Percentiles rank a stretch among this genome's conserved stretches.
Evolutionary conservation across 495 filamentous ascomycete genomes (phyloP).

Genomic region (Pseudoneurospora amorphoporcata): DNA sequence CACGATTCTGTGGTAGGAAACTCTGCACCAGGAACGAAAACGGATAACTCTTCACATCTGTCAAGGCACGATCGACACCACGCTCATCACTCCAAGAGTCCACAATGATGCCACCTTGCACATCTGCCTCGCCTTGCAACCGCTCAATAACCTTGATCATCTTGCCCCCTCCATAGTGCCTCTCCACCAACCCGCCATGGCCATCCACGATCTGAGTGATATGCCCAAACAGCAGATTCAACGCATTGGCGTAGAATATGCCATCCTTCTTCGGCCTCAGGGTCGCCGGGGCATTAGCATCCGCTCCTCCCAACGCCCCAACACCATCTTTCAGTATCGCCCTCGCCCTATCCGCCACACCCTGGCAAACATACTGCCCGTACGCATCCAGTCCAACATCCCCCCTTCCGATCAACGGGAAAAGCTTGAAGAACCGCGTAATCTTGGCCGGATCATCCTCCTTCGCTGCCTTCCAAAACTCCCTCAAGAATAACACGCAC

Average conservation of each 20-base stretch:
- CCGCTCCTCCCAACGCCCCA: conserved; percentile 32
- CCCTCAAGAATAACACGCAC: conserved; percentile 79
- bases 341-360: conserved; percentile 74
- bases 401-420: conserved; percentile 83
- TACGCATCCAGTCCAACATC: conserved; percentile 91
- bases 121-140: conserved; percentile 86
- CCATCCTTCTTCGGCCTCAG: conserved; percentile 40
- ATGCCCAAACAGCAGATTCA: conserved; percentile 92
- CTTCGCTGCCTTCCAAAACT: conserved; percentile 86
- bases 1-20: conserved; percentile 62
- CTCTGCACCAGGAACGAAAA: conserved; percentile 95
- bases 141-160: conserved; percentile 96
- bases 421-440: conserved; percentile 95
- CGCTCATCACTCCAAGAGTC: conserved; percentile 94
- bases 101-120: conserved; percentile 93
- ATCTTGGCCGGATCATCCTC: conserved; percentile 78
- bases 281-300: conserved; percentile 3
- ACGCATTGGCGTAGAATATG: conserved; percentile 83
- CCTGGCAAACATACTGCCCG: conserved; percentile 88
- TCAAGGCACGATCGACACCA: conserved; percentile 71
- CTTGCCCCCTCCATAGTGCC: conserved; percentile 81
- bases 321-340: conserved; percentile 58
- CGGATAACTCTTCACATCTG: conserved; percentile 91
- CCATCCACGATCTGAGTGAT: conserved; percentile 92
- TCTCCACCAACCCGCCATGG: conserved; percentile 80